phyloP scores from a whole-genome alignment of 352 stramenopile species.

The Blastocystis hominis region DNA sequence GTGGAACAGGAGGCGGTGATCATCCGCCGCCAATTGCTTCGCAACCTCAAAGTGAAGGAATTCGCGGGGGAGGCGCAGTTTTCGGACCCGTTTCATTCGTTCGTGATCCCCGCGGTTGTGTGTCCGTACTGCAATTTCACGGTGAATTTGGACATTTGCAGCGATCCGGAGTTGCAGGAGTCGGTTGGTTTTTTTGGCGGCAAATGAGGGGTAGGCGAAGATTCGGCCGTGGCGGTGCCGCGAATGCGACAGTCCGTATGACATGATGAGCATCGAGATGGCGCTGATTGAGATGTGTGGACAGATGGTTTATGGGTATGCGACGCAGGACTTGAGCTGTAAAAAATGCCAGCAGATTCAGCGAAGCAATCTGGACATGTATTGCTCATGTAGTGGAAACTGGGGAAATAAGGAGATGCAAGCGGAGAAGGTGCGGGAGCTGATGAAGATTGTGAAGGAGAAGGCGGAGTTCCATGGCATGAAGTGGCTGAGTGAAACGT shows the following conservation, averaged over 20 bases:
- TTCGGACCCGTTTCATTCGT: constrained; percentile 81
- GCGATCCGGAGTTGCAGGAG: constrained; percentile 78
- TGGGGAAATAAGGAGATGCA: constrained; percentile 60
- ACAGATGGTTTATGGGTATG: not conserved
- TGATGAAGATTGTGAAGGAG: constrained; percentile 9
- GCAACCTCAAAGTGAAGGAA: constrained; percentile 73
- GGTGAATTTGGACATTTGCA: constrained; percentile 88
- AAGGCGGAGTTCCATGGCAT: constrained; percentile 47
- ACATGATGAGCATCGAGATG: constrained; percentile 59
- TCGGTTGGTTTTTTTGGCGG: not conserved
- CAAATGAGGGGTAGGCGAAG: constrained; percentile 15
- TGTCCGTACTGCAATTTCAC: constrained; percentile 87
- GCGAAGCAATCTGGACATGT: constrained; percentile 70
- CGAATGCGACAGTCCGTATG: constrained; percentile 56
- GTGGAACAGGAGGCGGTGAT: constrained; percentile 71
- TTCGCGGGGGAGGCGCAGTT: constrained; percentile 77
- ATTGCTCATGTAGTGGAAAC: constrained; percentile 72
- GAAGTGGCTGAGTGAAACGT: constrained; percentile 20
- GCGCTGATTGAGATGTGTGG: constrained; percentile 55
- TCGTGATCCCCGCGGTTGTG: constrained; percentile 90
- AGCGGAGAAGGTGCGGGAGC: not conserved
- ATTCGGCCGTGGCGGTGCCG: constrained; percentile 42
- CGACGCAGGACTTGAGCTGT: constrained; percentile 69
- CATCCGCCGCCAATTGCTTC: constrained; percentile 62
- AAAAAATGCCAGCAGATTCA: constrained; percentile 70